Evolutionary conservation across 2,329 filamentous ascomycete species (phyloP).

Genomic region (Pestalotiopsis sp.): DNA sequence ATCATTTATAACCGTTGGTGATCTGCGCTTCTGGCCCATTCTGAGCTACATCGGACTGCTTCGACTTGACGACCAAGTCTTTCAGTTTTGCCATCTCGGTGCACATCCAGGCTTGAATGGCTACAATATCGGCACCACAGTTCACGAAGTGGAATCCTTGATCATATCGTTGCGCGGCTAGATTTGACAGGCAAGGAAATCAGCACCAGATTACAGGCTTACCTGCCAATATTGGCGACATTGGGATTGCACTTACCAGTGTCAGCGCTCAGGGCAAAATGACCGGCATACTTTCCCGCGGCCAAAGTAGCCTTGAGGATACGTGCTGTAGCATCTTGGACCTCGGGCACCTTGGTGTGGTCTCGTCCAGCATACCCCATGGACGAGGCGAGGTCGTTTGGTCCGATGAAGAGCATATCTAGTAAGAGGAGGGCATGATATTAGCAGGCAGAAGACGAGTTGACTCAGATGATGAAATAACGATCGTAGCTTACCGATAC

Average conservation of each 20-base stretch:
- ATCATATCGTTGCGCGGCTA: slow-evolving; percentile 25
- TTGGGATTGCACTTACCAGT: slow-evolving; percentile 15
- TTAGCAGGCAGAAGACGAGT: background rate
- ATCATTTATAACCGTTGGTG: background rate
- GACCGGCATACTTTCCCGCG: slow-evolving; percentile 36
- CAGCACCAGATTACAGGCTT: too few species aligned
- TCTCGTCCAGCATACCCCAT: slow-evolving; percentile 35
- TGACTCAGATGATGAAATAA: too few species aligned
- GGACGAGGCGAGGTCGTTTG: slow-evolving; percentile 26
- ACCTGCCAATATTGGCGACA: background rate
- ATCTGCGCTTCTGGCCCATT: background rate
- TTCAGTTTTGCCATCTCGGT: slow-evolving; percentile 32
- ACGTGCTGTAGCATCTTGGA: slow-evolving; percentile 28
- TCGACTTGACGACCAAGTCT: slow-evolving; percentile 17
- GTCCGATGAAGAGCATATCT: slow-evolving; percentile 27
- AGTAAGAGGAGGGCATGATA: background rate
- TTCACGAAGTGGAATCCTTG: slow-evolving; percentile 40
- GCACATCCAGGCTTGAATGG: slow-evolving; percentile 36
- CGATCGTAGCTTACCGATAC: slow-evolving; percentile 5
- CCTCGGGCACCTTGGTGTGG: slow-evolving; percentile 32
- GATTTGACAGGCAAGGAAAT: background rate
- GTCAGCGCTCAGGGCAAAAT: slow-evolving; percentile 34
- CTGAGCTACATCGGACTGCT: background rate
- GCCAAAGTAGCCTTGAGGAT: slow-evolving; percentile 29
- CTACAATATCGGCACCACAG: slow-evolving; percentile 39